Conservation (phyloP, 169 alveolate genomes). For the Eimeria brunetti region DNA sequence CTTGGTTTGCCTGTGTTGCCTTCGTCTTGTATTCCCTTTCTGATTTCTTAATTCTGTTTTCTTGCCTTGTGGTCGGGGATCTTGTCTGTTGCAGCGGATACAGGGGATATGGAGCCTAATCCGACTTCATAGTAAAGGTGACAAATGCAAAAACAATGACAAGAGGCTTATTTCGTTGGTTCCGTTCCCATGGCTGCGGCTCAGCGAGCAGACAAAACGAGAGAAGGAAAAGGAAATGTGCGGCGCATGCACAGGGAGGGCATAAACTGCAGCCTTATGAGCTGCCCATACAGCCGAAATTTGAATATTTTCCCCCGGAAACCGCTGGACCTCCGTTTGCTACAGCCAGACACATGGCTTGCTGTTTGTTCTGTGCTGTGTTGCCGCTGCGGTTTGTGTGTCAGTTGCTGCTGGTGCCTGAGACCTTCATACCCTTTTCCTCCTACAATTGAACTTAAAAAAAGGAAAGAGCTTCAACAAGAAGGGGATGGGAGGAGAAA, state of each 20-base stretch:
- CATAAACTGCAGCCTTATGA: background rate
- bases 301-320: background rate
- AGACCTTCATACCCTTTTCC: background rate
- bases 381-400: too few species aligned
- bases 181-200: background rate
- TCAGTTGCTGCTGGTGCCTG: constrained; percentile 17
- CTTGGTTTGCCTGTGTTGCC: too few species aligned
- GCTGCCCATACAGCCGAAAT: background rate
- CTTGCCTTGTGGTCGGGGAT: too few species aligned
- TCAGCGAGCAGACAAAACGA: background rate
- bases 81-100: background rate
- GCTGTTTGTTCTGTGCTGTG: background rate
- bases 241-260: background rate
- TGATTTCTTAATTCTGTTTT: too few species aligned
- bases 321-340: background rate
- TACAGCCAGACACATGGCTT: constrained; percentile 24
- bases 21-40: too few species aligned
- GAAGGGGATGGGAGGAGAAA: background rate
- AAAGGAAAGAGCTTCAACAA: background rate
- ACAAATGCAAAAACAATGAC: background rate
- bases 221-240: background rate
- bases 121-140: background rate
- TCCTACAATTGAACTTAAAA: constrained; percentile 11
- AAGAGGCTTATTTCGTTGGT: background rate
- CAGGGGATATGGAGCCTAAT: background rate